Conservation (phyloP, 345 rosid genomes). For the Crucihimalaya himalaica region DNA sequence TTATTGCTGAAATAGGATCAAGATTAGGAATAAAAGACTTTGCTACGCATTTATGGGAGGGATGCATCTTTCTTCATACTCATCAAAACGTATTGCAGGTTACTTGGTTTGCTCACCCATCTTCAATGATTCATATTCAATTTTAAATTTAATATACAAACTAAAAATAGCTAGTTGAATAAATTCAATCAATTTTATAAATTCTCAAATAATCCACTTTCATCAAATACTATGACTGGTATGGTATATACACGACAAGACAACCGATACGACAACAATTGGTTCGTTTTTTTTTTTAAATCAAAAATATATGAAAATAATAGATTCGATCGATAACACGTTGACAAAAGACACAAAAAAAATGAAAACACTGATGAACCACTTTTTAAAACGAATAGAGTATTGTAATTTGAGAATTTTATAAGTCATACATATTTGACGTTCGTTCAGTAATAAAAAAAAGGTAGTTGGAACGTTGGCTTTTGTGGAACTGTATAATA, state of each 20-base stretch:
- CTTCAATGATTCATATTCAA: constrained; percentile 5
- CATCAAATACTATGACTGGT: constrained; percentile 17
- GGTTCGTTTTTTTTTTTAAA: not conserved
- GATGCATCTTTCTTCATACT: constrained; percentile 17
- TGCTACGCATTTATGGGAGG: constrained; percentile 14
- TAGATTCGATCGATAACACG: constrained; percentile 4
- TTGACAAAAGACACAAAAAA: constrained; percentile 1
- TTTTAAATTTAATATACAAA: not conserved
- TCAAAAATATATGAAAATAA: constrained; percentile 2
- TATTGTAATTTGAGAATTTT: constrained; percentile 8
- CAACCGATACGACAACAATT: constrained; percentile 29
- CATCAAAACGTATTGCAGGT: not conserved
- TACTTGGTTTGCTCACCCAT: not conserved
- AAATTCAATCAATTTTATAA: constrained; percentile 3
- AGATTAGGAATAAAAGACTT: not conserved
- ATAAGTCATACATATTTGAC: constrained; percentile 5
- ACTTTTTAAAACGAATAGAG: constrained; percentile 9
- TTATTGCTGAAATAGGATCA: constrained; percentile 25
- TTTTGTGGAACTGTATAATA: constrained; percentile 21
- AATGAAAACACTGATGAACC: not conserved
- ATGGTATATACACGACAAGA: constrained; percentile 18
- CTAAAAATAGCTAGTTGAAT: constrained; percentile 23
- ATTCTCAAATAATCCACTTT: not conserved
- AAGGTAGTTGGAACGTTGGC: constrained; percentile 29
- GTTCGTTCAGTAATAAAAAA: constrained; percentile 8